These are phyloP conservation scores for Chlamydomonas reinhardtii DNA, from an alignment of 163 green algal species.

Conservation along the genomic window DNA sequence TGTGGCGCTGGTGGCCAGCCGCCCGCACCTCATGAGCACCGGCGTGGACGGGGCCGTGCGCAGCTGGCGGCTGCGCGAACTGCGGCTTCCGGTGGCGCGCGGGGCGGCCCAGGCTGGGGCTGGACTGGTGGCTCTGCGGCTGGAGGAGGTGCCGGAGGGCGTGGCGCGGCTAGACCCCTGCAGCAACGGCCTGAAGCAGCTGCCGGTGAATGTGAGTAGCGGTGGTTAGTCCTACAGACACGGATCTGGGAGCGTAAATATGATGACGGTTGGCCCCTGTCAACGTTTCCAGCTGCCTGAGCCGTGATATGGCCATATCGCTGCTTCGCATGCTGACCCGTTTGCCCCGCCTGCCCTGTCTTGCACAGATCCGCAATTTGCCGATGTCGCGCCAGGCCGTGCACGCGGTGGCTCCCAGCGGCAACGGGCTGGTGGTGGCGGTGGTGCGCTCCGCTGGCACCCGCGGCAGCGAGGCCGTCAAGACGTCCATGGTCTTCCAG, in stretches of 20 bases:
- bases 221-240: too few species aligned
- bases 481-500: slow-evolving; percentile 23
- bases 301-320: too few species aligned
- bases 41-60: slow-evolving; percentile 11
- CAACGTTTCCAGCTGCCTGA: too few species aligned
- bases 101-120: background rate
- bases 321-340: too few species aligned
- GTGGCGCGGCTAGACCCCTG: slow-evolving; percentile 28
- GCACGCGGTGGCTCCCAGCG: slow-evolving; percentile 14
- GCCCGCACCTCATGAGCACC: slow-evolving; percentile 10
- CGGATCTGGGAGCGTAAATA: too few species aligned
- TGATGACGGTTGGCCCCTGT: too few species aligned
- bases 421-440: slow-evolving; percentile 32
- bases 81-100: background rate
- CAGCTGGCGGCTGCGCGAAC: slow-evolving; percentile 11
- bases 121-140: background rate
- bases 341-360: too few species aligned
- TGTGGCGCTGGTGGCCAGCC: slow-evolving; percentile 16
- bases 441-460: slow-evolving; percentile 9
- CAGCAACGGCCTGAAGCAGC: background rate
- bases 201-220: background rate
- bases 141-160: background rate
- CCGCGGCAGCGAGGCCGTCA: background rate
- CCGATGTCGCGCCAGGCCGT: slow-evolving; percentile 13
- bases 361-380: background rate